Evolutionary conservation across 2,329 filamentous ascomycete genomes (phyloP).

Genomic region (Sphaerulina musiva): DNA sequence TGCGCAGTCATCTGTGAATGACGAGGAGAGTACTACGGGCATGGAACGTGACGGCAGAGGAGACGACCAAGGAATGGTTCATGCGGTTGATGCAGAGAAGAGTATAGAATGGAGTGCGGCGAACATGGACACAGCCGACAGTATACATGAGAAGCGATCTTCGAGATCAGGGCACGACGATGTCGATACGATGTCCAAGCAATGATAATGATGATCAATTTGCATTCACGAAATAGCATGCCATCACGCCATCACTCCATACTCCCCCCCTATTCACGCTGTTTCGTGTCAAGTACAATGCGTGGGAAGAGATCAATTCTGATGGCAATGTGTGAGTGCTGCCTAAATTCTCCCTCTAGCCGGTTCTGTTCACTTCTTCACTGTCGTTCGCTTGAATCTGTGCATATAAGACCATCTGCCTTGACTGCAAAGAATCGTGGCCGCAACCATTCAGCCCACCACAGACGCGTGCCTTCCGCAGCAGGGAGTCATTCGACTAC

Average conservation of each 20-base stretch:
- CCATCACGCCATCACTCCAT: background rate
- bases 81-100: conserved; percentile 26
- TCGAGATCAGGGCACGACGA: background rate
- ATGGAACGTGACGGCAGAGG: conserved; percentile 11
- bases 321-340: too few relatives aligned
- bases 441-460: background rate
- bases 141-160: background rate
- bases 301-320: too few relatives aligned
- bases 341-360: too few relatives aligned
- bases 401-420: background rate
- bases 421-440: too few relatives aligned
- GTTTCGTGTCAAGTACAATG: too few relatives aligned
- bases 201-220: background rate
- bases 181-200: background rate
- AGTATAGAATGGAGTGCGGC: conserved; percentile 27
- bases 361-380: background rate
- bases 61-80: conserved; percentile 25
- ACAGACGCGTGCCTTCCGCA: background rate
- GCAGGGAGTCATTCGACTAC: too few relatives aligned
- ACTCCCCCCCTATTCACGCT: too few relatives aligned
- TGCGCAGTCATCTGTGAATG: conserved; percentile 9
- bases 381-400: background rate
- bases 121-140: conserved; percentile 15
- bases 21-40: conserved; percentile 28
- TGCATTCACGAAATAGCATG: background rate